Evolutionary conservation across 768 basidiomycete genomes (phyloP).

Genomic region (Amanita inopinata): DNA sequence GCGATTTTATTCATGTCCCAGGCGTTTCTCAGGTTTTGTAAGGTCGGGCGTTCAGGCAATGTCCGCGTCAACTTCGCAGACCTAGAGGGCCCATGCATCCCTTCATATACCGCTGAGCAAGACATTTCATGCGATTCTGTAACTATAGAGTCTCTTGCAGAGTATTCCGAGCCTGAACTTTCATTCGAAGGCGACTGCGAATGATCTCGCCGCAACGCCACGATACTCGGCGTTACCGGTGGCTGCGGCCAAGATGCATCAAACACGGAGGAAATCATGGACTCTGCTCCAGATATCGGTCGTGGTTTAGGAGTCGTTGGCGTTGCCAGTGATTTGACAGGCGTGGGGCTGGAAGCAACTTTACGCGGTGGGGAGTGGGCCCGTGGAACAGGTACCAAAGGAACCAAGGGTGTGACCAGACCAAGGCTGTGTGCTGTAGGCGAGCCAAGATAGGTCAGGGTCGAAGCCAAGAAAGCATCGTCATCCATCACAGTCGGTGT

Average conservation of each 20-base stretch:
- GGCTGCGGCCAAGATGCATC: constrained; percentile 8
- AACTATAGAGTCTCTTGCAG: background rate
- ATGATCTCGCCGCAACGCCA: background rate
- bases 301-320: background rate
- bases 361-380: background rate
- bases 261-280: constrained; percentile 5
- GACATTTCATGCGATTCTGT: background rate
- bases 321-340: constrained; percentile 1
- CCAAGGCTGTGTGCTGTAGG: constrained; percentile 34
- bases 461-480: constrained; percentile 34
- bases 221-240: background rate
- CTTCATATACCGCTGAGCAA: too few relatives aligned
- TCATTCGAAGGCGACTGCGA: background rate
- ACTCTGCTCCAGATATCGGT: background rate
- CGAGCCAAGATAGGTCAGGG: constrained; percentile 34
- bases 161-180: background rate
- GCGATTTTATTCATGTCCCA: background rate
- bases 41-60: too few relatives aligned
- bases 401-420: constrained; percentile 20
- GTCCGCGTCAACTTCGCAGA: too few relatives aligned
- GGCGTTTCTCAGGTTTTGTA: background rate
- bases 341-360: background rate
- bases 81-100: too few relatives aligned
- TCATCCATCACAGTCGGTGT: constrained; percentile 15
- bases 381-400: constrained; percentile 12